phyloP scores from a whole-genome alignment of 495 filamentous ascomycete species.

The Aspergillus hancockii region DNA sequence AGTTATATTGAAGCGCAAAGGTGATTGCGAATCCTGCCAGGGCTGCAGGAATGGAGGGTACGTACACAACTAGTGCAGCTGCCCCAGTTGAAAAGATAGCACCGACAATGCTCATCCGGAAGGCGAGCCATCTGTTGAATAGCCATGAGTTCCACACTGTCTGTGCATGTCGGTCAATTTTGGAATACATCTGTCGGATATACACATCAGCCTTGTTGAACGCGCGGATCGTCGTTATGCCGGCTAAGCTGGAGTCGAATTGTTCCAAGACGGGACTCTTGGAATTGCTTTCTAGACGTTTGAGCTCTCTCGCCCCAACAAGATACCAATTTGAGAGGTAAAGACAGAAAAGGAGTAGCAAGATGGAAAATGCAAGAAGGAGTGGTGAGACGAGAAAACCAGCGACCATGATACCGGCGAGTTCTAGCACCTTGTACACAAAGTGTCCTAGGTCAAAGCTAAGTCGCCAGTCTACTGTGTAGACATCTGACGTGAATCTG shows the following conservation, averaged over 20 bases:
- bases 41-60: conserved; percentile 66
- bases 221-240: conserved; percentile 71
- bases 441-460: conserved; percentile 60
- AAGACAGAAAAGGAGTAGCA: conserved; percentile 45
- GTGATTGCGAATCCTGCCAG: conserved; percentile 78
- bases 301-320: conserved; percentile 68
- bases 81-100: conserved; percentile 68
- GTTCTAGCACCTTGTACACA: conserved; percentile 46
- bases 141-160: conserved; percentile 67
- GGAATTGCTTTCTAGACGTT: conserved; percentile 67
- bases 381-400: conserved; percentile 32
- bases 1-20: conserved; percentile 58
- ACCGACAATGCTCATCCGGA: conserved; percentile 69
- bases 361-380: conserved; percentile 24
- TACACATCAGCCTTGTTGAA: conserved; percentile 65
- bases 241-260: conserved; percentile 65
- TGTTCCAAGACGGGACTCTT: conserved; percentile 74
- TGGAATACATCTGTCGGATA: conserved; percentile 61
- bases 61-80: conserved; percentile 61
- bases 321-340: conserved; percentile 61
- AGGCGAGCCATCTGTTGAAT: conserved; percentile 72
- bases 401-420: conserved; percentile 30
- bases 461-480: conserved; percentile 62
- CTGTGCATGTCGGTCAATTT: conserved; percentile 60
- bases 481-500: conserved; percentile 74